Evolutionary conservation across 352 stramenopile species (phyloP), one percentile per base, ranked within the genome.

Genomic region (Globisporangium acanthophoron): DNA sequence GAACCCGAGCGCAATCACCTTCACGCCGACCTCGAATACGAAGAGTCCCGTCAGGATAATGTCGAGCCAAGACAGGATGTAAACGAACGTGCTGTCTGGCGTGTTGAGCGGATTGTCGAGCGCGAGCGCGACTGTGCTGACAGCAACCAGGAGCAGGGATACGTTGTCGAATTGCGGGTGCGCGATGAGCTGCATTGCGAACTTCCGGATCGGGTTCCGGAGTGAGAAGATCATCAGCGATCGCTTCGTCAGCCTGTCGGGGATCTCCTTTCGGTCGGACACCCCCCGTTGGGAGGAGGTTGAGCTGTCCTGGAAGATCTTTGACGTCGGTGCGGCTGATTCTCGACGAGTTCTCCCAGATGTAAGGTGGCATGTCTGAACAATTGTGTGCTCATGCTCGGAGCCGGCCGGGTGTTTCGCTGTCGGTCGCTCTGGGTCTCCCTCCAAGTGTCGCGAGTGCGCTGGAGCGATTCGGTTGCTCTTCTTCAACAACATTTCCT

Each of bases 1-100:
- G 21, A 93, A 88, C 12, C 90, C 90, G 20, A 92, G 56, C 2
- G 83, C 84, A 11, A 97, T 68, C 12, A 97, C 79, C 63, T 98
- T 98, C 37, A 97, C 59, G 16, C 76, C 61, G 18, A 86, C 78
- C 62, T 98, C 92, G 2, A 91, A 46, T 24, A 90, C 74, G 68
- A 98, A 98, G 8, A 97, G 47, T 20, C 80, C 58, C 0, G 87
- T 96, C 49, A 97, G 64, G 15, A 62, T 56, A 16, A 70, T 71
- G 49, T 97, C 87, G 4, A 90, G 47, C 59, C 59, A 71, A 4
- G 87, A 88, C 0, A 96, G 64, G 1, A 78, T 33, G 11, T 52
- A 76, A 3, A 84, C 49, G 11, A 90, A 65, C 4, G 67, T 20
- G 33, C 62, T 74, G 20, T 80, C 62, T 0, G 78, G 76, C 16